Percentiles rank a stretch among this genome's conserved stretches.
These are phyloP conservation scores for Paraphaeosphaeria minitans DNA, from an alignment of 2,329 filamentous ascomycete genomes.

Conservation along the genomic window DNA sequence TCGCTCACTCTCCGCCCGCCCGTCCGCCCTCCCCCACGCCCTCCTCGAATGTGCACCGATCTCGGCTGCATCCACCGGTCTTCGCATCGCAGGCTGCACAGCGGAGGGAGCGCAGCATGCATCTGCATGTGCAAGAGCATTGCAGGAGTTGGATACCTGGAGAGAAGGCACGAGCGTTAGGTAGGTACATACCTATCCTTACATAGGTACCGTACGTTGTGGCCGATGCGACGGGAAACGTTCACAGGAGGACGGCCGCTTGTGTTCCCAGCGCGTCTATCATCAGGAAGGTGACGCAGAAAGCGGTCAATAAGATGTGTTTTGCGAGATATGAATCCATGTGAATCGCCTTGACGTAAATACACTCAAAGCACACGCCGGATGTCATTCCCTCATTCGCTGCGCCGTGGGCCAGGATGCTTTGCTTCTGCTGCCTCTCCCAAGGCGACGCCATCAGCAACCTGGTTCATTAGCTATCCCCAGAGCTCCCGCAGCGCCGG, in stretches of 20 bases:
- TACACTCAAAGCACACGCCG: background rate
- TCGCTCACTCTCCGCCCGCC: background rate
- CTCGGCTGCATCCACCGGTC: background rate
- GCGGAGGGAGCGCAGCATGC: background rate
- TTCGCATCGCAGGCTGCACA: background rate
- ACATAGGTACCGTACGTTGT: too few species aligned
- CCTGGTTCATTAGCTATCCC: slow-evolving; percentile 9
- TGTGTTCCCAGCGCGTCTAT: background rate
- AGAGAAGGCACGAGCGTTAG: background rate
- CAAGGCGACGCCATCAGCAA: background rate
- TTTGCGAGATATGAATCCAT: background rate
- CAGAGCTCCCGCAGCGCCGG: background rate
- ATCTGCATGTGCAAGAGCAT: background rate
- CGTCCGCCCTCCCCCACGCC: slow-evolving; percentile 5
- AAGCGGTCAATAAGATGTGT: background rate
- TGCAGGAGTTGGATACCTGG: background rate
- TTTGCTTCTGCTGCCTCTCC: slow-evolving; percentile 4
- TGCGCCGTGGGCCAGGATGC: background rate
- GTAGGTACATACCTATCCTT: too few species aligned
- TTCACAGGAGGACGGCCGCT: background rate
- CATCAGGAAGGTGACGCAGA: background rate
- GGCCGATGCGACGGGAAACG: background rate
- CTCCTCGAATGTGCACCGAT: background rate
- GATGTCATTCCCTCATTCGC: background rate
- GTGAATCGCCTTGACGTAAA: background rate